phyloP scores from a whole-genome alignment of 78 protist species.

The Chrysochromulina parva region DNA sequence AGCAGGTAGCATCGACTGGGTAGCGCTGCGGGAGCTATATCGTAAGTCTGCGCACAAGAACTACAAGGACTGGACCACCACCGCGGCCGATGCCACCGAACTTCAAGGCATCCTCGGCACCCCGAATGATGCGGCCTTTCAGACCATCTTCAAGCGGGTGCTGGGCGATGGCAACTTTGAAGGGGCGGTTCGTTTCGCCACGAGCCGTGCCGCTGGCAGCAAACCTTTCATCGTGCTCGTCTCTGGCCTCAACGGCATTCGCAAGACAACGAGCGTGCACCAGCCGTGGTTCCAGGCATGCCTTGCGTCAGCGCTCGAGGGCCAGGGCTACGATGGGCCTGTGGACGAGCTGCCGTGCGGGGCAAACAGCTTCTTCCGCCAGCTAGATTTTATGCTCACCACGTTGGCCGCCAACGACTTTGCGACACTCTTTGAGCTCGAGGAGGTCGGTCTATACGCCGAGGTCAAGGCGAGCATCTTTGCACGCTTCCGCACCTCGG shows the following conservation, averaged over 20 bases:
- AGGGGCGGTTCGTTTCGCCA: not conserved
- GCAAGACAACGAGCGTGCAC: constrained; percentile 26
- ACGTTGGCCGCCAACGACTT: constrained; percentile 10
- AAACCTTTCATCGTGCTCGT: constrained; percentile 31
- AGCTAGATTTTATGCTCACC: constrained; percentile 37
- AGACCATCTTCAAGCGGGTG: not conserved
- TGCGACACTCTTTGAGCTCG: not conserved
- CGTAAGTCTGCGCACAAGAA: not conserved
- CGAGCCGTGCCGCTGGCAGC: not conserved
- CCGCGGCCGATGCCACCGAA: not conserved
- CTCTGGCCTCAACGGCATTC: constrained; percentile 37
- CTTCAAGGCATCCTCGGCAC: constrained; percentile 8
- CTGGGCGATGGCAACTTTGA: constrained; percentile 20
- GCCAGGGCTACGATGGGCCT: not conserved
- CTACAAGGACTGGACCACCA: constrained; percentile 34
- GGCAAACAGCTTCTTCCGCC: constrained; percentile 28
- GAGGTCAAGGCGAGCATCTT: not conserved
- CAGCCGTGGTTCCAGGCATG: constrained; percentile 32
- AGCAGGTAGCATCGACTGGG: no score
- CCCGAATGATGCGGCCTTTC: constrained; percentile 22
- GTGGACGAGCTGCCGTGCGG: constrained; percentile 6
- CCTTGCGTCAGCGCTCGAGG: not conserved
- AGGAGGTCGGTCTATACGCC: not conserved
- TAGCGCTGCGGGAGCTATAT: no score
- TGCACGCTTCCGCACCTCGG: not conserved